Base-by-base conservation (phyloP, 2,329 filamentous ascomycete genomes). In the Bipolaris victoriae region DNA sequence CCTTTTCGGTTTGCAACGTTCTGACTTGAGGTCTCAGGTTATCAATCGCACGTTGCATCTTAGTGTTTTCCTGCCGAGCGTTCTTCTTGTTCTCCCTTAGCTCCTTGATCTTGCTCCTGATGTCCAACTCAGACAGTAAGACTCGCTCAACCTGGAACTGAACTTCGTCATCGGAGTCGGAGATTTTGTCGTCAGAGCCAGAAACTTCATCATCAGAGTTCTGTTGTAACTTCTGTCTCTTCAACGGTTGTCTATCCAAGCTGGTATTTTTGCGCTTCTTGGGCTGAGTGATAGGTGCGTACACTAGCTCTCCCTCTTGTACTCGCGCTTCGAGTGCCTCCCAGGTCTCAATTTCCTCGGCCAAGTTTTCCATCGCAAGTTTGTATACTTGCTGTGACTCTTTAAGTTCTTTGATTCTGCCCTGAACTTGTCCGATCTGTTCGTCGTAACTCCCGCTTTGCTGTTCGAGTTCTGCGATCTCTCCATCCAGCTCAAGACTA, bases 321-420 rank as follows among this genome's bases (percentile, higher is more conserved):
- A 79, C 5, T 3, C 76, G 61, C 3, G 77, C 71, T 35, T 77
- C 58, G 2, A 81, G 61, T 1, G 64, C 63, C 33, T 83, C 79
- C 78, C 81, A 85, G 1, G 68, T 60, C 13, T 84, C 81, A 11
- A 82, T 57, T 5, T 79, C 68, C 5, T 82, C 76, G 11, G 79
- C 78, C 9, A 74, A 64, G 3, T 78, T 68, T 3, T 78, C 73
- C 1, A 77, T 61, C 0, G 69, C 61, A 3, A 75, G 67, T 7
- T 63, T 61, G 54, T 76, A 78, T 3, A 74, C 70, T 1, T 58
- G 58, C 45, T 74, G 79, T 1, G 65, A 66, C 31, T 79, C 73
- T 31, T 72, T 72, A 0, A 77, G 60, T 0, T 71, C 57, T 5
- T 56, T 39, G 0, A 76, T 61, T 41, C 72, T 49, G 10, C 64